These are phyloP conservation scores for Kondoa malvinella DNA, from an alignment of 768 basidiomycete genomes.

Conservation along the genomic window DNA sequence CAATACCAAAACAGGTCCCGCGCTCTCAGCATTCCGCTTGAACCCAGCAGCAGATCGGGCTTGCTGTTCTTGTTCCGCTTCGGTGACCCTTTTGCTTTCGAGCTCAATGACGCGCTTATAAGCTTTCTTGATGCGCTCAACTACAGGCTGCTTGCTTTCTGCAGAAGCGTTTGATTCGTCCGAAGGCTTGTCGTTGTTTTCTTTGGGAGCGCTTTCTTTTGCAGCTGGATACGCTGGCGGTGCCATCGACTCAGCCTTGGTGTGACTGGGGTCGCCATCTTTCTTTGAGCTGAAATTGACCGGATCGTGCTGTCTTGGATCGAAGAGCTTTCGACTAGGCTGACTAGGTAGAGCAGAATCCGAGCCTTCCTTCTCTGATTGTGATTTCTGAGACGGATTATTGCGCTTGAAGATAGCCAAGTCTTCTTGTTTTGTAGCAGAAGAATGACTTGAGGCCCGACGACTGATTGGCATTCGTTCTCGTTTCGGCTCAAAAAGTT, in stretches of 20 bases:
- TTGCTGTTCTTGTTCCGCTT: slow-evolving; percentile 20
- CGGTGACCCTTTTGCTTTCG: slow-evolving; percentile 53
- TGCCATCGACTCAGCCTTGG: neutral
- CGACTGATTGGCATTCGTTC: neutral
- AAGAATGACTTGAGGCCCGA: neutral
- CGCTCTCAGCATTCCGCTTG: neutral
- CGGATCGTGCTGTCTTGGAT: slow-evolving; percentile 80
- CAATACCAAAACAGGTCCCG: slow-evolving; percentile 3
- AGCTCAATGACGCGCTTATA: slow-evolving; percentile 67
- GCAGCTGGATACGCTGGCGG: neutral
- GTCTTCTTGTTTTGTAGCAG: neutral
- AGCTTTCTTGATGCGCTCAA: slow-evolving; percentile 56
- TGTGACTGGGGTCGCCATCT: too few species aligned
- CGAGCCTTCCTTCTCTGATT: neutral
- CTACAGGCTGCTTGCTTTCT: slow-evolving; percentile 43
- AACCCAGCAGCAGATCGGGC: slow-evolving; percentile 6
- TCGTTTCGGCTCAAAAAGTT: neutral
- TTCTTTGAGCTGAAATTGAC: slow-evolving; percentile 71
- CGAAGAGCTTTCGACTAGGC: slow-evolving; percentile 46
- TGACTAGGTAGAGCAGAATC: neutral
- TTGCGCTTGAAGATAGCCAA: neutral
- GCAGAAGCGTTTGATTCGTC: slow-evolving; percentile 48
- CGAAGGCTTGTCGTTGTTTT: slow-evolving; percentile 34
- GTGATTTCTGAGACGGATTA: neutral
- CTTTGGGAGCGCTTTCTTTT: slow-evolving; percentile 35